phyloP scores from a whole-genome alignment of 148 eudicot species.

The Rhododendron ovatum region DNA sequence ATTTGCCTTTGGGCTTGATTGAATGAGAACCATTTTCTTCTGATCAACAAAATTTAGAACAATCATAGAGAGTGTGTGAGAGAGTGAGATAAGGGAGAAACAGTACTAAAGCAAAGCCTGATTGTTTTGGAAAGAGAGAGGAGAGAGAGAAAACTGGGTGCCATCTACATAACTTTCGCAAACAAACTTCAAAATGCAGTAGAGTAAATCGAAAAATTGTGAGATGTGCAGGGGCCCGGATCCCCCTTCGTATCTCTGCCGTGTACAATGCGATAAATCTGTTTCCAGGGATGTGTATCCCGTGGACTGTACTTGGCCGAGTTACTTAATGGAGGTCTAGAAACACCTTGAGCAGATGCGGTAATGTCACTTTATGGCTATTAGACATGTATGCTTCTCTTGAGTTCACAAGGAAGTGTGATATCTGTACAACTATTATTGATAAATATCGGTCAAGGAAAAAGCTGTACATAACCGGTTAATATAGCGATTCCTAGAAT shows the following conservation, averaged over 20 bases:
- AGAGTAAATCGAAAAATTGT: background rate
- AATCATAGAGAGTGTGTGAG: background rate
- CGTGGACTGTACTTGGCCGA: background rate
- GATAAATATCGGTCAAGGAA: slow-evolving; percentile 42
- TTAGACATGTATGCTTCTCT: background rate
- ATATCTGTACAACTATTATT: background rate
- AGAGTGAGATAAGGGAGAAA: no score
- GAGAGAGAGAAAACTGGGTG: background rate
- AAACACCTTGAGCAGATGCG: background rate
- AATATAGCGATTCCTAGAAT: slow-evolving; percentile 71
- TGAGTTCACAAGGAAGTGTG: background rate
- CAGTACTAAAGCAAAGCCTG: background rate
- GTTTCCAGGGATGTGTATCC: background rate
- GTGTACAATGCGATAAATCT: background rate
- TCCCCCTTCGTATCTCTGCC: background rate
- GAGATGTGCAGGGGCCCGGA: background rate
- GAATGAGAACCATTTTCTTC: background rate
- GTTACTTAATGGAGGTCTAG: background rate
- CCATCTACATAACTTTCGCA: background rate
- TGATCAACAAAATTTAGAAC: no score
- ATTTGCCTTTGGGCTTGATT: no score
- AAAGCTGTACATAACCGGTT: slow-evolving; percentile 91
- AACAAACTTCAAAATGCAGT: background rate
- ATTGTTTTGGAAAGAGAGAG: background rate
- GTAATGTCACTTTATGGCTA: background rate